These are phyloP conservation scores for Fusarium camptoceras DNA, from an alignment of 2,329 filamentous ascomycete species.

Conservation along the genomic window DNA sequence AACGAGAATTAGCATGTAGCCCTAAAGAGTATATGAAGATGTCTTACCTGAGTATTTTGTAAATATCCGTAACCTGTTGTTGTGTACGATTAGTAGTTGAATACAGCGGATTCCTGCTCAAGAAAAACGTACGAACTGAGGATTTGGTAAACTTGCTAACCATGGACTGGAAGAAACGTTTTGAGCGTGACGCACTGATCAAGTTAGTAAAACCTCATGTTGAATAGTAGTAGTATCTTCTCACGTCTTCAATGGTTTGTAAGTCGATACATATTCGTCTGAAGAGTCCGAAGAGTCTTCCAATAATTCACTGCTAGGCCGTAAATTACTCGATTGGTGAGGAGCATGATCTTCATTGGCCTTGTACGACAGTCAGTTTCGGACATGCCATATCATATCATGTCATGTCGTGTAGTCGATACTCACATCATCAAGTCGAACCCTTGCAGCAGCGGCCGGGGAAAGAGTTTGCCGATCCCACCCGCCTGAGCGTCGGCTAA, in stretches of 20 bases:
- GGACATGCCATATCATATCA: not conserved
- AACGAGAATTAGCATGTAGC: conserved; percentile 15
- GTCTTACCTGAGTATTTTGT: conserved; percentile 38
- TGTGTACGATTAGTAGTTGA: conserved; percentile 8
- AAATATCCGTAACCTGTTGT: conserved; percentile 36
- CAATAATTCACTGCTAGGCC: conserved; percentile 12
- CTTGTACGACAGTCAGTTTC: conserved; percentile 17
- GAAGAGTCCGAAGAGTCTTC: conserved; percentile 41
- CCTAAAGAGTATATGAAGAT: not conserved
- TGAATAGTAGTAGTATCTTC: not conserved
- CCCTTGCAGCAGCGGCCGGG: conserved; percentile 36
- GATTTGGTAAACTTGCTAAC: conserved; percentile 40
- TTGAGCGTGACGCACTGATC: conserved; percentile 33
- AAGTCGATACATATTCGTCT: conserved; percentile 34
- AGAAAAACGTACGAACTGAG: conserved; percentile 33
- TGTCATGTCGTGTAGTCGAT: not conserved
- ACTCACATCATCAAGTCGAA: conserved; percentile 31
- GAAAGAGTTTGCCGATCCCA: conserved; percentile 42
- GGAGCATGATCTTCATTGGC: conserved; percentile 17
- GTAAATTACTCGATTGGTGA: conserved; percentile 15
- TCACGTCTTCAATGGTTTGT: conserved; percentile 35
- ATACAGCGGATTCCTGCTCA: not conserved
- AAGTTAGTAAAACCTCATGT: conserved; percentile 17
- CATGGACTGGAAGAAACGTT: conserved; percentile 40
- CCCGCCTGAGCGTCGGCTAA: conserved; percentile 39